A percentile compares a stretch with the other conserved stretches of the same genome.
Evolutionary conservation across 345 rosid species (phyloP).

Genomic region (Eucalyptus brandiana): DNA sequence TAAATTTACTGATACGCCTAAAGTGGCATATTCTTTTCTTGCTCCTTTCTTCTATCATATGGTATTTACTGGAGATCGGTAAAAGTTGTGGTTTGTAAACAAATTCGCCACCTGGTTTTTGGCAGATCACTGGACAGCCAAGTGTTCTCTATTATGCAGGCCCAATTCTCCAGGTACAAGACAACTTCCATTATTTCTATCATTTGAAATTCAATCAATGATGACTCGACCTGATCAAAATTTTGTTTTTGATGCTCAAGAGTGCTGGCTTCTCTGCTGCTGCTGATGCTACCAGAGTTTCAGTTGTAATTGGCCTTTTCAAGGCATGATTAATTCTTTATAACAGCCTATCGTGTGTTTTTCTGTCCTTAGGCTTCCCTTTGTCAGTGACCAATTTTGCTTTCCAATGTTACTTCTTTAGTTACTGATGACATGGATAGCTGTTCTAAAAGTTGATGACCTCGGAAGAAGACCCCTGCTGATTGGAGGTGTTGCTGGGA

Average conservation of each 20-base stretch:
- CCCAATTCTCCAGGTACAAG: constrained; percentile 82
- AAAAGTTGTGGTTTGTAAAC: background rate
- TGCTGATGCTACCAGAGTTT: constrained; percentile 92
- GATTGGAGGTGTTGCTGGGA: constrained; percentile 88
- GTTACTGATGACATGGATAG: constrained; percentile 86
- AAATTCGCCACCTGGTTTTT: background rate
- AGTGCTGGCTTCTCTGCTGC: constrained; percentile 98
- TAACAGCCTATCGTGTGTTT: background rate
- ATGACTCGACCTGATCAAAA: background rate
- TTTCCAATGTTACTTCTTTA: constrained; percentile 2
- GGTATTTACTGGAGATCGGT: background rate
- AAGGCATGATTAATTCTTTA: constrained; percentile 34
- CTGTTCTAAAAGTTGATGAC: constrained; percentile 81
- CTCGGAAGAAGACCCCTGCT: constrained; percentile 91
- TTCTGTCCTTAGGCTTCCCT: background rate
- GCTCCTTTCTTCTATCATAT: background rate
- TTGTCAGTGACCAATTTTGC: background rate
- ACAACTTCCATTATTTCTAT: background rate
- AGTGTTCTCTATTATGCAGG: constrained; percentile 96
- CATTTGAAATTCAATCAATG: background rate
- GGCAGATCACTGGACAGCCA: constrained; percentile 97
- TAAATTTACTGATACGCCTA: background rate
- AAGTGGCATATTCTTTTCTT: background rate
- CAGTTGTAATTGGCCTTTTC: constrained; percentile 77
- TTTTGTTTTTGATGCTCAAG: constrained; percentile 11